Evolutionary conservation across 371 early-diverging fungal species (phyloP).

Genomic region (Capillidium heterosporum): DNA sequence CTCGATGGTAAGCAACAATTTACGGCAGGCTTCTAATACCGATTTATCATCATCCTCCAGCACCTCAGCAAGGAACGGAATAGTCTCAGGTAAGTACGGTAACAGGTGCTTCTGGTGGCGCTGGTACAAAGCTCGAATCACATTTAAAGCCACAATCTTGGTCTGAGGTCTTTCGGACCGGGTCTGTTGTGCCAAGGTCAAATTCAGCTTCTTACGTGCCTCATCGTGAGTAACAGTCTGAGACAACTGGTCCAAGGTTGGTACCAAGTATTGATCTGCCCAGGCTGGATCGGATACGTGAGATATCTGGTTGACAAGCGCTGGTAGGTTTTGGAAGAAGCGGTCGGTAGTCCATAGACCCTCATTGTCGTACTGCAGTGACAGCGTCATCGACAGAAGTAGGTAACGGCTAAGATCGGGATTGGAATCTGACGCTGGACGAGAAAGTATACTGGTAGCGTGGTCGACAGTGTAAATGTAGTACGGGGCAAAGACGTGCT

Average conservation of each 20-base stretch:
- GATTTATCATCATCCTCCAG: conserved; percentile 71
- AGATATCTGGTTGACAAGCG: conserved; percentile 54
- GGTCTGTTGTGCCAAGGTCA: conserved; percentile 54
- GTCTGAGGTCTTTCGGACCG: conserved; percentile 46
- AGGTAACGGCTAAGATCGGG: conserved; percentile 15
- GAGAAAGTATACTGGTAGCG: conserved; percentile 29
- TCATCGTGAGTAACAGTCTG: conserved; percentile 59
- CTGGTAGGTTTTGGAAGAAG: conserved; percentile 47
- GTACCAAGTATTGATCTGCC: conserved; percentile 32
- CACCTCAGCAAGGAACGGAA: conserved; percentile 86
- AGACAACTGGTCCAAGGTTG: conserved; percentile 68
- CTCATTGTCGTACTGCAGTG: conserved; percentile 13
- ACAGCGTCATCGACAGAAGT: conserved; percentile 14
- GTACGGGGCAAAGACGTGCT: conserved; percentile 75
- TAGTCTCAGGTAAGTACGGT: conserved; percentile 80
- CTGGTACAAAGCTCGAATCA: conserved; percentile 61
- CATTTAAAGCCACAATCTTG: conserved; percentile 50
- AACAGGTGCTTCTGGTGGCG: conserved; percentile 83
- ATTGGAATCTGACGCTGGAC: not conserved
- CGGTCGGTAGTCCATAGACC: conserved; percentile 45
- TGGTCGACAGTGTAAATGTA: conserved; percentile 56
- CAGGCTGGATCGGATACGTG: conserved; percentile 22
- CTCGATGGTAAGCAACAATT: conserved; percentile 72
- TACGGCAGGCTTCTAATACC: conserved; percentile 63
- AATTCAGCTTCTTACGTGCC: conserved; percentile 76